Base-by-base conservation (phyloP, 495 filamentous ascomycete species). In the Penicillium manginii region DNA sequence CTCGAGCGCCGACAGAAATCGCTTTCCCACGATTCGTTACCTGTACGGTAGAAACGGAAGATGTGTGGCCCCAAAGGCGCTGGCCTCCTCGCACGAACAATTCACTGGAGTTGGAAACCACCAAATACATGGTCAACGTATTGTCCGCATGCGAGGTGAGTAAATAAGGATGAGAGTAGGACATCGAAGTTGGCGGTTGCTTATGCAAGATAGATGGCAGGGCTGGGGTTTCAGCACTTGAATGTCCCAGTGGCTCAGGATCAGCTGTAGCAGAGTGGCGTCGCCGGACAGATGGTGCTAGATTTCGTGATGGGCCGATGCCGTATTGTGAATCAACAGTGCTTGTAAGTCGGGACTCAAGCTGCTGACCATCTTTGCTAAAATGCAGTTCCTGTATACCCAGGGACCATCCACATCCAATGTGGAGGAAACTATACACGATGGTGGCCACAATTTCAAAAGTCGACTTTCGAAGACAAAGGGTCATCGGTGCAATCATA, bases 61-160 rank as follows among this genome's bases (percentile, higher is more conserved):
- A 96, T 0, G 94, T 98, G 64, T 98, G 94, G 17, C 94, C 94
- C 89, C 91, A 97, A 9, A 98, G 83, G 22, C 89, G 81, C 48
- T 84, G 91, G 15, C 91, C 92, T 1, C 84, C 76, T 21, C 88
- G 86, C 42, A 98, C 88, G 15, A 81, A 84, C 8, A 97, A 79
- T 1, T 78, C 74, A 0, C 82, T 74, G 4, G 84, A 74, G 8
- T 83, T 89, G 2, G 92, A 96, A 37, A 83, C 91, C 63, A 93
- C 89, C 37, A 96, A 81, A 63, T 94, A 91, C 58, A 97, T 80
- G 0, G 92, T 90, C 51, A 98, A 78, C 0, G 94, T 98, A 65
- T 98, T 98, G 68, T 98, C 94, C 3, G 88, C 85, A 59, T 96
- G 87, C 0, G 92, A 91, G 6, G 89, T 87, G 9, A 98, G 80